These are phyloP conservation scores for Mentha longifolia DNA, from an alignment of 257 asterid species.

Conservation along the genomic window DNA sequence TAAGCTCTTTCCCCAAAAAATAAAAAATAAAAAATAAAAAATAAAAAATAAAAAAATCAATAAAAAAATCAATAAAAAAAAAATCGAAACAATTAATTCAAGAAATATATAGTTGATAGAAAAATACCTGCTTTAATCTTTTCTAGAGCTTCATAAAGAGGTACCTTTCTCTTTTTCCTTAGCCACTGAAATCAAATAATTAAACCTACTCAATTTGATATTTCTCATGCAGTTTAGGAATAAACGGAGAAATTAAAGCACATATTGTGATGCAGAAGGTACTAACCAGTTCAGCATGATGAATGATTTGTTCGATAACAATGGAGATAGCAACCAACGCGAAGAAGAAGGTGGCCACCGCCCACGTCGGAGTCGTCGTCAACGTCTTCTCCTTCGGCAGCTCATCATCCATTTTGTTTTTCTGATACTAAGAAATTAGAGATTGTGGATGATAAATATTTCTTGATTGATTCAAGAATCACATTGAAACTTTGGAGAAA, in stretches of 20 bases:
- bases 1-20: conserved; percentile 65
- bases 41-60: background rate
- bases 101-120: conserved; percentile 19
- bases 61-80: too few relatives aligned
- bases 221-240: background rate
- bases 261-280: background rate
- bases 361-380: conserved; percentile 84
- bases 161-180: conserved; percentile 45
- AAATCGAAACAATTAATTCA: too few relatives aligned
- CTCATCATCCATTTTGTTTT: conserved; percentile 39
- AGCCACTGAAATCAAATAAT: conserved; percentile 56
- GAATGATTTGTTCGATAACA: conserved; percentile 53
- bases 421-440: too few relatives aligned
- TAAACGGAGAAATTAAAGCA: background rate
- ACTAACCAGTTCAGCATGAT: conserved; percentile 55
- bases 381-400: conserved; percentile 53
- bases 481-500: background rate
- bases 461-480: background rate
- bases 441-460: too few relatives aligned
- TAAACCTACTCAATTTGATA: background rate
- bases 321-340: conserved; percentile 64
- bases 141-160: conserved; percentile 66
- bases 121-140: conserved; percentile 64
- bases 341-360: conserved; percentile 72
- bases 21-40: background rate